Evolutionary conservation across 495 filamentous ascomycete genomes (phyloP), one percentile per base, ranked within the genome.

Genomic region (Chaetomidium leptoderma): DNA sequence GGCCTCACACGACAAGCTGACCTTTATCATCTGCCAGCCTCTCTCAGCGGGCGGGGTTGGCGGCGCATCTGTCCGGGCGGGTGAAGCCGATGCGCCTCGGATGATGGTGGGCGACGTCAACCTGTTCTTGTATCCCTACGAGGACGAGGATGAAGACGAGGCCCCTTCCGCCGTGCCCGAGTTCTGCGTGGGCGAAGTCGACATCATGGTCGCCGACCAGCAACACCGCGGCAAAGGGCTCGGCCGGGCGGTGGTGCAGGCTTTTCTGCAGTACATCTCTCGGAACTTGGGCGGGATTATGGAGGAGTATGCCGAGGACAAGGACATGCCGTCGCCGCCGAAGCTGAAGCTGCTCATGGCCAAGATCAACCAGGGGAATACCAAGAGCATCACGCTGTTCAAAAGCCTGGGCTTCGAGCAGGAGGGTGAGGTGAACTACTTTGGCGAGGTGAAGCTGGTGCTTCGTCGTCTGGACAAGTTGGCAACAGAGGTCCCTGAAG

Each of bases 91-190:
- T 62, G 58, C 68, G 0, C 70, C 80, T 0, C 66, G 68, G 2
- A 67, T 66, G 3, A 95, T 95, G 89, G 63, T 93, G 13, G 91
- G 91, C 4, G 91, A 96, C 62, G 81, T 95, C 36, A 96, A 96
- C 63, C 75, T 96, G 2, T 96, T 96, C 67, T 76, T 96, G 5
- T 80, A 77, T 19, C 69, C 72, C 0, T 67, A 68, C 51, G 72
- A 77, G n/a, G 63, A 67, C 4, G 74, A 73, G 11, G 65, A 65
- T 0, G 61, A 68, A 7, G 69, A 65, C 4, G 64, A 39, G 13
- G 49, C 17, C 27, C 53, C 26, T 8, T 10, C 29, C 13, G 29
- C 14, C 13, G 37, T 17, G 10, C 30, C 29, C 17, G 33, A 48
- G 11, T 52, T 70, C 14, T 67, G 84, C 36, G 67, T 86, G 21